A percentile compares a stretch with the other conserved stretches of the same genome.
phyloP scores from a whole-genome alignment of 106 monocot genomes.

The Hemerocallis citrina region DNA sequence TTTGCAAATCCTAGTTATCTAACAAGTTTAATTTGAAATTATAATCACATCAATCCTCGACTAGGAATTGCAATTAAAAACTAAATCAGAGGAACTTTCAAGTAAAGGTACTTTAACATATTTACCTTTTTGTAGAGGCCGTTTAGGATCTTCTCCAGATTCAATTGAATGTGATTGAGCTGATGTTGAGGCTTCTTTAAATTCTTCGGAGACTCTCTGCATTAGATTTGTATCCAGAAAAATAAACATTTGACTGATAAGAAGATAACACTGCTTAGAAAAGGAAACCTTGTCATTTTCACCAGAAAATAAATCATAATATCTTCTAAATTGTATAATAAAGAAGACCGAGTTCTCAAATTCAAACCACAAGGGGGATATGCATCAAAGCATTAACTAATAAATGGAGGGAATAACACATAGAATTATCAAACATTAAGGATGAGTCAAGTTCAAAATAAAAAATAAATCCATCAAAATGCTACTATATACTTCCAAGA shows the following conservation, averaged over 20 bases:
- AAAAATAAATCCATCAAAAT: not conserved
- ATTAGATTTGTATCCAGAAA: not conserved
- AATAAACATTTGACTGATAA: no score
- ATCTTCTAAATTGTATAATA: not conserved
- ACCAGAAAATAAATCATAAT: not conserved
- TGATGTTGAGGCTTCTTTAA: slow-evolving; percentile 24
- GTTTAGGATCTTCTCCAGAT: slow-evolving; percentile 26
- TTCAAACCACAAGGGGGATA: not conserved
- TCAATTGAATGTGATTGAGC: slow-evolving; percentile 23
- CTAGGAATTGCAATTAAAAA: not conserved
- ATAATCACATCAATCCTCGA: not conserved
- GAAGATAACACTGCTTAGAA: not conserved
- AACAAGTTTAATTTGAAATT: not conserved
- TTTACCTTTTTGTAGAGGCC: slow-evolving; percentile 54
- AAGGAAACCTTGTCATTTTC: not conserved
- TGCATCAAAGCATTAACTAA: not conserved
- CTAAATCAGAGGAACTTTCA: not conserved
- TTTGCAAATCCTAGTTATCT: not conserved
- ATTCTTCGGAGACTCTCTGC: slow-evolving; percentile 54
- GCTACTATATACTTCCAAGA: not conserved
- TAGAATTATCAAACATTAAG: not conserved
- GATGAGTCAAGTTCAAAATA: not conserved
- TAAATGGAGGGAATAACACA: not conserved
- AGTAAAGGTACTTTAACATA: not conserved
- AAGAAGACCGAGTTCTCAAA: no score